Percentiles rank a stretch among this genome's conserved stretches.
These are phyloP conservation scores for Emergomyces pasteurianus DNA, from an alignment of 2,329 filamentous ascomycete species.

Conservation along the genomic window DNA sequence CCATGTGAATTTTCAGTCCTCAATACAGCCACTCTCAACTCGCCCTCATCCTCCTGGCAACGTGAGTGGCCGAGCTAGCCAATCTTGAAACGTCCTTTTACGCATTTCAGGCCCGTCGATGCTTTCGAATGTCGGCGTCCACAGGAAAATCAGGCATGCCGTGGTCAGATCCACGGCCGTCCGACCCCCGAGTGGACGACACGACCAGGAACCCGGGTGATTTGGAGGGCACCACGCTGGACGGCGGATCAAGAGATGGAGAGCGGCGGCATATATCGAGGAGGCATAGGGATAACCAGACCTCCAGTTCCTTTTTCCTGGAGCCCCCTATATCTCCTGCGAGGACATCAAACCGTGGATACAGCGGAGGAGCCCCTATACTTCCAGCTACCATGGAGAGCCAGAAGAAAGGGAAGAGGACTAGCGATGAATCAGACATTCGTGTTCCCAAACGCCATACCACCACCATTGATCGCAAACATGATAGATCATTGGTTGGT, in stretches of 20 bases:
- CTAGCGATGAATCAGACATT: constrained; percentile 24
- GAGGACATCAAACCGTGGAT: not conserved
- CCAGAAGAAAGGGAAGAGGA: constrained; percentile 25
- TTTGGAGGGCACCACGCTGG: not conserved
- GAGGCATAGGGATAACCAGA: constrained; percentile 4
- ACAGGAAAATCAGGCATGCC: not conserved
- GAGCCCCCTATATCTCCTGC: not conserved
- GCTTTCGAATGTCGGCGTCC: not conserved
- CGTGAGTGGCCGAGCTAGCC: not conserved
- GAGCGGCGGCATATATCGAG: not conserved
- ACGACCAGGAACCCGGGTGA: not conserved
- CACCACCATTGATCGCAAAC: constrained; percentile 16
- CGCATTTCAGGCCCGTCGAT: not conserved
- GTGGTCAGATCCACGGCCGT: not conserved
- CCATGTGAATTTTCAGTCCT: not conserved
- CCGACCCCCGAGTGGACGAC: not conserved
- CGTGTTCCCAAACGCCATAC: constrained; percentile 24
- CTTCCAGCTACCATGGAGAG: not conserved
- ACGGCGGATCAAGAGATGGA: not conserved
- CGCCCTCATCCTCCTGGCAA: too few species aligned
- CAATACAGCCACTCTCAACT: not conserved
- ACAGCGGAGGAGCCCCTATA: not conserved
- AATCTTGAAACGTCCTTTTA: not conserved
- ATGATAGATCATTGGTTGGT: constrained; percentile 22
- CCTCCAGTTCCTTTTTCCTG: constrained; percentile 10